Evolutionary conservation across 1,284 basidiomycete species (phyloP).

Genomic region (Cutaneotrichosporon daszewskae): DNA sequence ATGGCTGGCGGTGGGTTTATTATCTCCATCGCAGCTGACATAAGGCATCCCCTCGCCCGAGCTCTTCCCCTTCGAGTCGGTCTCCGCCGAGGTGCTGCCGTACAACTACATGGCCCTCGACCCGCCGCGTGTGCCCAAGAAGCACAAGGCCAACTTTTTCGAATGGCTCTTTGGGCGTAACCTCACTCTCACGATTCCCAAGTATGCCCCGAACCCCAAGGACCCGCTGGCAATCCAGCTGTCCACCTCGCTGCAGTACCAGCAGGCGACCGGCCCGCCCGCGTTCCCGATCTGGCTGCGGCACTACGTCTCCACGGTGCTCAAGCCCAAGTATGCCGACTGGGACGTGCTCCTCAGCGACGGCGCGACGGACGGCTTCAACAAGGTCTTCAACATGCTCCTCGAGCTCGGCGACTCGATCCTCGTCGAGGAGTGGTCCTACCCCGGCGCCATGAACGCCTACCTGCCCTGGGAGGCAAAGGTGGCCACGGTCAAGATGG

Average conservation of each 20-base stretch:
- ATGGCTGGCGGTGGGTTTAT: slow-evolving; percentile 13
- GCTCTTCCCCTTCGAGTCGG: slow-evolving; percentile 47
- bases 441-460: slow-evolving; percentile 47
- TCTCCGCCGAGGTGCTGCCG: slow-evolving; percentile 40
- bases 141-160: slow-evolving; percentile 51
- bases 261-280: slow-evolving; percentile 46
- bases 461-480: slow-evolving; percentile 36
- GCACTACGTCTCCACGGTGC: slow-evolving; percentile 60
- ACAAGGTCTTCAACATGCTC: slow-evolving; percentile 53
- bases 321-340: slow-evolving; percentile 64
- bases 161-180: slow-evolving; percentile 57
- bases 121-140: slow-evolving; percentile 50
- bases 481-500: slow-evolving; percentile 56
- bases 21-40: background rate
- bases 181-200: slow-evolving; percentile 56
- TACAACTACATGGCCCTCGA: slow-evolving; percentile 48
- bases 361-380: slow-evolving; percentile 70
- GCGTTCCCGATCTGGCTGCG: slow-evolving; percentile 45
- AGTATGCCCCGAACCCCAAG: slow-evolving; percentile 44
- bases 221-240: slow-evolving; percentile 56
- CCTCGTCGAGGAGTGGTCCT: slow-evolving; percentile 57
- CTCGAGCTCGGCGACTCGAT: slow-evolving; percentile 69
- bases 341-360: slow-evolving; percentile 60
- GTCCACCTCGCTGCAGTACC: slow-evolving; percentile 66
- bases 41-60: slow-evolving; percentile 46